Base-by-base conservation (phyloP, 208 protist species). In the Leishmania aethiopica region DNA sequence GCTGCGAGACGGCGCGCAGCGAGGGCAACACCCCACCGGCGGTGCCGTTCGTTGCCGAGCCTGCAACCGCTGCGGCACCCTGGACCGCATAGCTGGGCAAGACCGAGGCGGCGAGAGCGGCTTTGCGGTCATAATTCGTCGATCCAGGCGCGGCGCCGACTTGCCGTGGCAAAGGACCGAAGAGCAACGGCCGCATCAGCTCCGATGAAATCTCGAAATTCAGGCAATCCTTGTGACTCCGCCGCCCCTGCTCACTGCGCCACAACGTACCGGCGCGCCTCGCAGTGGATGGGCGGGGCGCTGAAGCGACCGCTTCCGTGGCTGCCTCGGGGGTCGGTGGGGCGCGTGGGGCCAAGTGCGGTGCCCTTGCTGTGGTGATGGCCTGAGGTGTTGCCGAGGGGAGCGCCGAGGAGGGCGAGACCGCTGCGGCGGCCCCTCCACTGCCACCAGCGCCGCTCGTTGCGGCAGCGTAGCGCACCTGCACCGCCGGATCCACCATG, bases 401-500 rank as follows among this genome's bases (percentile, higher is more conserved):
- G 59, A 17, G 32, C 8, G 59, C 60, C 11, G n/a, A 32, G 60
- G 60, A 32, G 13, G 60, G n/a, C 60, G 32, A 67, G 32, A n/a
- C 60, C 60, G 69, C 69, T 47, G 42, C 25, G 42, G 11, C 35
- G 69, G 32, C 28, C 25, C 13, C 42, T 35, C n/a, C 25, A 53
- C 40, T 7, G 28, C 13, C 25, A 17, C 22, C 45, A 32, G 45
- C 73, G 47, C 15, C 47, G 35, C 15, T 45, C 37, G 15, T 19
- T 4, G 37, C 8, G 0, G 11, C 69, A 1, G 73, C 25, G 76
- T 42, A 81, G 25, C 22, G 35, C 57, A 96, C 69, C 81, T 91
- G 89, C 49, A 96, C 93, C 1, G 77, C 81, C 3, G 89, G 88
- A 70, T 96, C 93, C 40, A 94, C 87, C 89, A 94, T 94, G 74